Evolutionary conservation across 2,329 filamentous ascomycete genomes (phyloP), one percentile per base, ranked within the genome.

Genomic region (Claviceps quebecensis): DNA sequence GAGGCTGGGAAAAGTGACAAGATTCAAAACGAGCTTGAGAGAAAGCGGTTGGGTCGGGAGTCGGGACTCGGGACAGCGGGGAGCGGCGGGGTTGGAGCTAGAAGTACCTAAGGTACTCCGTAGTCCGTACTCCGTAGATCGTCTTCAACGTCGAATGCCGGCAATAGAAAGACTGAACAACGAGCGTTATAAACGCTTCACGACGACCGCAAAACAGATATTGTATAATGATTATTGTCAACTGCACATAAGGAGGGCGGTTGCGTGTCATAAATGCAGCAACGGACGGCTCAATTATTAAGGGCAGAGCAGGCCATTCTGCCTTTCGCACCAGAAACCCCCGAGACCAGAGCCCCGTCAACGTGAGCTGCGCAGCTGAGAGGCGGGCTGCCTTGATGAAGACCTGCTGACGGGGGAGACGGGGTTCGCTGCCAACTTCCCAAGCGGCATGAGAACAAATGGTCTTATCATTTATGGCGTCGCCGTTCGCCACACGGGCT

Each of bases 231-330:
- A 11, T 34, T 11, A 34, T 11, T 34, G 9, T 34, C 29, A 11
- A 34, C 29, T 9, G 29, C 4, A 34, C 9, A 11, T 34, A 11
- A 34, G 9, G 29, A 34, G 29, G 29, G 29, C 29, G 9, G 29
- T 34, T 11, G 23, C 22, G 41, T 44, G 46, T 52, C 56, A 61
- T 60, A 56, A 57, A 62, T 62, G 60, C 60, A 61, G 59, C 16
- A 22, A 45, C 3, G 57, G 58, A 58, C 55, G 22, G 13, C 19
- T 14, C 29, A 11, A 34, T 34, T 34, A 34, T 34, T 34, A 34
- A 29, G 26, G 26, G 3, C 23, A 22, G n/a, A 5, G 13, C n/a
- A 5, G 17, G 41, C 8, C 41, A n/a, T 8, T 9, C 43, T 34
- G 16, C 22, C 43, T 34, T 13, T 45, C 13, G 13, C 43, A 29